Base-by-base conservation (phyloP, 768 basidiomycete species). In the Kwoniella mangroviensis region DNA sequence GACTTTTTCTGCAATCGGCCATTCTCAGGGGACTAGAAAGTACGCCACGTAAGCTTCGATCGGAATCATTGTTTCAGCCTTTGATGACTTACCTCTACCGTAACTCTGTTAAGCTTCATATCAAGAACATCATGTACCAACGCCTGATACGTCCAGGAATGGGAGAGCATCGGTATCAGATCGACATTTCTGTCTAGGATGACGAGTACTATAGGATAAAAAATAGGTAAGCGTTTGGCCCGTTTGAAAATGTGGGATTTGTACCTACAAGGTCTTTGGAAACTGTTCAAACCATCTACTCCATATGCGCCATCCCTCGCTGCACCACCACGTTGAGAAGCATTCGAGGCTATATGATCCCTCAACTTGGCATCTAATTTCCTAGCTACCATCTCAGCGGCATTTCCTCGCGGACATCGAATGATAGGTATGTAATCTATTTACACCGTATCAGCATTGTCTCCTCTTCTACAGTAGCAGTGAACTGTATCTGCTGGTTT, bases 111-210 rank as follows among this genome's bases (percentile, higher is more conserved):
- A 19, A 99, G 88, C 83, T 92, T 95, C 86, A 99, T 95, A 68
- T 96, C 92, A 43, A 99, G 88, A 74, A 97, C 98, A 81, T 99
- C 97, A 26, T 96, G 97, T 1, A 98, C 92, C 34, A 99, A 88
- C 0, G 97, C 94, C 84, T 99, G 97, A 78, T 99, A 99, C 49
- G 97, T 98, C 97, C 97, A 99, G 2, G 95, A 95, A 79, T 99
- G 97, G 1, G 92, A 91, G 21, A 99, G 81, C 86, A 95, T 92
- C 9, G 97, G 91, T 1, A 94, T 91, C 15, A 99, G 86, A 79
- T 99, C 97, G 65, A 98, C 86, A 78, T 98, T 98, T 26, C 97
- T 88, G 81, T 99, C 97, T 55, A 99, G 86, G 65, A 99, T 90
- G 63, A 98, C 89, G 9, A 99, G 87, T 58, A 99, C 95, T 97